Conservation (phyloP, 2,329 filamentous ascomycete species). For the Pseudogymnoascus verrucosus region DNA sequence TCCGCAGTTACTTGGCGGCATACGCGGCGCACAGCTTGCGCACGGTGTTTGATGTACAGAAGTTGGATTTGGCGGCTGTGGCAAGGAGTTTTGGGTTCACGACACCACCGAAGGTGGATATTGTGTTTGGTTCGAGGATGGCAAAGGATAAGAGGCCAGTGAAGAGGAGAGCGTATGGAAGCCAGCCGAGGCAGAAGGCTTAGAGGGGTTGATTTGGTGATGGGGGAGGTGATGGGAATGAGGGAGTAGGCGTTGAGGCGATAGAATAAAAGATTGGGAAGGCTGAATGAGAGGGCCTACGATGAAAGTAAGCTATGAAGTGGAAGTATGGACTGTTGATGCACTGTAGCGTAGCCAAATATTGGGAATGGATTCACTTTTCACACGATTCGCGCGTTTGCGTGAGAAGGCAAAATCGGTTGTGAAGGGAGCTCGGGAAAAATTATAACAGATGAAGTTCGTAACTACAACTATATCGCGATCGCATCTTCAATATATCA, state of each 20-base stretch:
- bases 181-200: conserved; percentile 57
- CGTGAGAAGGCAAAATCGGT: not conserved
- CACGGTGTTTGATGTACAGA: conserved; percentile 77
- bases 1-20: conserved; percentile 86
- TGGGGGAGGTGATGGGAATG: not conserved
- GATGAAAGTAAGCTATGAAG: not conserved
- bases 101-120: conserved; percentile 69
- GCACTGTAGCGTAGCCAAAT: not conserved
- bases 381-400: not conserved
- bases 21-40: conserved; percentile 82
- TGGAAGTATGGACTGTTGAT: not conserved
- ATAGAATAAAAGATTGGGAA: not conserved
- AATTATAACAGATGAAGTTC: not conserved
- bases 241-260: conserved; percentile 19
- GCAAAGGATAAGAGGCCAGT: conserved; percentile 61
- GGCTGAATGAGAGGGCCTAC: not conserved
- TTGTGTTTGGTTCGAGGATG: conserved; percentile 70
- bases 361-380: conserved; percentile 1
- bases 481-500: not conserved
- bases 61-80: conserved; percentile 74
- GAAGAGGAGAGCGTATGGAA: conserved; percentile 65
- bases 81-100: conserved; percentile 78
- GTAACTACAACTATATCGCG: not conserved
- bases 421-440: not conserved
- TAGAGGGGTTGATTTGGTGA: conserved; percentile 35